Evolutionary conservation across 768 basidiomycete genomes (phyloP).

Genomic region (Mycena indigotica): DNA sequence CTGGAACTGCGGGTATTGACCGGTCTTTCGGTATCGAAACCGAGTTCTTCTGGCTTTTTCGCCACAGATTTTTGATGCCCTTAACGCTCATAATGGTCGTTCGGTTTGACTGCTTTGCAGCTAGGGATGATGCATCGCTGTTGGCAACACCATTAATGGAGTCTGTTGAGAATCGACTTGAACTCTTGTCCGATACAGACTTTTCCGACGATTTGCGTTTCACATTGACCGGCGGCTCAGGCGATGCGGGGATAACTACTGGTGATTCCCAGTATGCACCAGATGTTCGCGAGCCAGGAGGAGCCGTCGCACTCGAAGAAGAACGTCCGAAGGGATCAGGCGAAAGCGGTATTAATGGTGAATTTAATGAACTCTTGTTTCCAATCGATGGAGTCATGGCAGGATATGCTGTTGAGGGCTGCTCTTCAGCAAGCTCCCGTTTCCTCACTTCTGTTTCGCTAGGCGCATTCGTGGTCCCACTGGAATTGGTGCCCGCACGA

Average conservation of each 20-base stretch:
- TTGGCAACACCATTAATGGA: conserved; percentile 51
- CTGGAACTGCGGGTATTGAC: conserved; percentile 45
- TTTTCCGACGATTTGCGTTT: conserved; percentile 18
- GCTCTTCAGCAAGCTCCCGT: conserved; percentile 55
- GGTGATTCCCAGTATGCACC: conserved; percentile 48
- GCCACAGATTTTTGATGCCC: conserved; percentile 76
- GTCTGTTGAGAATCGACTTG: conserved; percentile 79
- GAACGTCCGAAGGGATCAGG: conserved; percentile 82
- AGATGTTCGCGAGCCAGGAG: conserved; percentile 24
- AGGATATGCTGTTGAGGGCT: conserved; percentile 42
- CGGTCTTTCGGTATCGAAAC: conserved; percentile 45
- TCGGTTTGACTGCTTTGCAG: conserved; percentile 42
- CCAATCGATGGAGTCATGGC: conserved; percentile 31
- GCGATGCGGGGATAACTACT: conserved; percentile 14
- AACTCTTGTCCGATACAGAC: conserved; percentile 23
- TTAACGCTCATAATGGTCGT: conserved; percentile 72
- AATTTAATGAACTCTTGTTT: conserved; percentile 36
- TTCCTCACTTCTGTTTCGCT: conserved; percentile 51
- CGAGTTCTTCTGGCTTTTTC: conserved; percentile 61
- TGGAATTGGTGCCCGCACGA: conserved; percentile 26
- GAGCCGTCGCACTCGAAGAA: conserved; percentile 48
- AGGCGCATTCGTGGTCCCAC: conserved; percentile 34
- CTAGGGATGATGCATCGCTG: conserved; percentile 17
- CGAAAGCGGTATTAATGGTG: conserved; percentile 78
- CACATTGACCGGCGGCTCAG: conserved; percentile 22